Conservation (phyloP, 163 green algal species). For the Chlamydomonas reinhardtii region DNA sequence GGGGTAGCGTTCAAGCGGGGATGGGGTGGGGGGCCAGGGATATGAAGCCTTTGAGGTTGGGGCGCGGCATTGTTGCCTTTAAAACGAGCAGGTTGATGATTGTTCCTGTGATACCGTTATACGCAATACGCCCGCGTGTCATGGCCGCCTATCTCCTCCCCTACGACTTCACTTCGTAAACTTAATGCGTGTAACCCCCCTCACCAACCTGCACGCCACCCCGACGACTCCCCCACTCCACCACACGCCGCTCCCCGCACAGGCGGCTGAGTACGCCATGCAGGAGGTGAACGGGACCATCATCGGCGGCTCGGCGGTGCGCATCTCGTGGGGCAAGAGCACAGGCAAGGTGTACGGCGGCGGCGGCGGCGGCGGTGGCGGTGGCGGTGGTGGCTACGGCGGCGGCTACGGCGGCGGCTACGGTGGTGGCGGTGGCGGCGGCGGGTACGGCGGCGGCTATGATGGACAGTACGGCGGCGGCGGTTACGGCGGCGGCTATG, state of each 20-base stretch:
- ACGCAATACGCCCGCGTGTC: too few relatives aligned
- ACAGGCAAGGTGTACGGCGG: constrained; percentile 42
- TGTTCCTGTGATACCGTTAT: too few relatives aligned
- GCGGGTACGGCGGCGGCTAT: constrained; percentile 16
- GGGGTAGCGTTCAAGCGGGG: constrained; percentile 42
- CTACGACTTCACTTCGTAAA: too few relatives aligned
- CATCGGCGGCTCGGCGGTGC: constrained; percentile 71
- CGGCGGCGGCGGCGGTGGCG: neutral
- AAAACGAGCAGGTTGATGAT: too few relatives aligned
- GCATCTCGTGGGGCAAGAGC: constrained; percentile 86
- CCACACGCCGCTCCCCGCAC: neutral
- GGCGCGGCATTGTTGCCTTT: too few relatives aligned
- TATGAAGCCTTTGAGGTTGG: too few relatives aligned
- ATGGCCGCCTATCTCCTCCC: too few relatives aligned
- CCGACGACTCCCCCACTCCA: too few relatives aligned
- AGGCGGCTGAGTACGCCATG: constrained; percentile 83
- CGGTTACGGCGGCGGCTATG: constrained; percentile 17
- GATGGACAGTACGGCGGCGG: neutral
- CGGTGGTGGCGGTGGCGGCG: neutral
- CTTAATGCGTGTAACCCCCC: too few relatives aligned
- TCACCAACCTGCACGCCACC: neutral
- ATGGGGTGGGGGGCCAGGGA: too few relatives aligned
- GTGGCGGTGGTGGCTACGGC: neutral
- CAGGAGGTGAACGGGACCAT: constrained; percentile 74
- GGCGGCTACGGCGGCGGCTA: neutral